Evolutionary conservation across 1,284 basidiomycete species (phyloP).

Genomic region (Trametes versicolor): DNA sequence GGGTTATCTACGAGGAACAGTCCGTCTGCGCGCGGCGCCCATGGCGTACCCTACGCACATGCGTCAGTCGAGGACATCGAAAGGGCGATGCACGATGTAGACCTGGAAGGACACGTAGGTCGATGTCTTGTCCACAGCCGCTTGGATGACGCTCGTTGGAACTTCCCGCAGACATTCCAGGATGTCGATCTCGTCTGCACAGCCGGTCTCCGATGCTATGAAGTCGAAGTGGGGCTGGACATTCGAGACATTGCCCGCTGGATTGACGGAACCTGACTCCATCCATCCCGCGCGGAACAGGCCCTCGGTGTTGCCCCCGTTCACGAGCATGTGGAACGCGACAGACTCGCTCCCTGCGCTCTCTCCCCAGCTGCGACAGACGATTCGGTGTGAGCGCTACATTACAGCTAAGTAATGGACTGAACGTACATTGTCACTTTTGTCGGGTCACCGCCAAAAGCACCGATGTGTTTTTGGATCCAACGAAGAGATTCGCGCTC

Average conservation of each 20-base stretch:
- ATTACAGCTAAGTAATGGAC: background rate
- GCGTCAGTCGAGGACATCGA: background rate
- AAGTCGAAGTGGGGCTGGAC: constrained; percentile 45
- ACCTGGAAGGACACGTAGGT: constrained; percentile 30
- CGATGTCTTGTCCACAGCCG: constrained; percentile 41
- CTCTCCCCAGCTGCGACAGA: constrained; percentile 47
- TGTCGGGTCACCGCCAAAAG: constrained; percentile 52
- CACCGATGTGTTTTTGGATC: constrained; percentile 51
- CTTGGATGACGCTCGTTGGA: constrained; percentile 41
- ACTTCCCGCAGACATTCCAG: constrained; percentile 51
- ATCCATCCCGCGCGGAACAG: constrained; percentile 47
- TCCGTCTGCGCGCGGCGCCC: constrained; percentile 50
- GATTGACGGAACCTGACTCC: constrained; percentile 45
- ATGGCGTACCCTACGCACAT: constrained; percentile 40
- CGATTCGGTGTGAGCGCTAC: too few relatives aligned
- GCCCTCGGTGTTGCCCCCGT: constrained; percentile 42
- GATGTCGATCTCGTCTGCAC: constrained; percentile 44
- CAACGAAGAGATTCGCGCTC: constrained; percentile 49
- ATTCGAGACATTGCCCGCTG: constrained; percentile 40
- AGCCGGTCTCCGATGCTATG: constrained; percentile 43
- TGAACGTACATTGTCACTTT: constrained; percentile 42
- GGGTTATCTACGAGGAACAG: constrained; percentile 44
- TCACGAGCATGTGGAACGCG: constrained; percentile 41
- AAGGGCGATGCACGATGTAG: background rate
- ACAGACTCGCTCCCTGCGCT: constrained; percentile 50